These are phyloP conservation scores for Oryza longistaminata DNA, from an alignment of 176 grass and related monocot genomes.

Conservation along the genomic window DNA sequence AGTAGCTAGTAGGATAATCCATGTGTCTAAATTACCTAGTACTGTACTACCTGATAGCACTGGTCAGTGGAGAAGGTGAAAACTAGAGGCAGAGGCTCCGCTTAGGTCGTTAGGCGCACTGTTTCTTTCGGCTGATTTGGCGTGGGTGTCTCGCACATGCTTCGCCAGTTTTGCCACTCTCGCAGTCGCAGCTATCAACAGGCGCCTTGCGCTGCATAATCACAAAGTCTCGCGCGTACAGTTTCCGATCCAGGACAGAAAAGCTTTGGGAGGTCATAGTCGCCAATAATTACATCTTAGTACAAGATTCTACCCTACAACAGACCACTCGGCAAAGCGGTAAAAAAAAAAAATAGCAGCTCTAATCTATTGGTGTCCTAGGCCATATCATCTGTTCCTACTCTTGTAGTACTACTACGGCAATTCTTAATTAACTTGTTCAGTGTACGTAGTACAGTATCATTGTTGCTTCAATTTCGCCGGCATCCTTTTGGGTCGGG, in stretches of 20 bases:
- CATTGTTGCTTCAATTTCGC: no score
- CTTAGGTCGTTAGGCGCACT: conserved; percentile 21
- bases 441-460: no score
- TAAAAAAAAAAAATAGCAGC: not conserved
- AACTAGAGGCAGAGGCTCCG: not conserved
- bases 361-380: not conserved
- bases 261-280: conserved; percentile 11
- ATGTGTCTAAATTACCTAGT: not conserved
- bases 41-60: not conserved
- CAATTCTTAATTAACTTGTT: no score
- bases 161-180: not conserved
- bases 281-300: conserved; percentile 28
- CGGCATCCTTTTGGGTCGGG: conserved; percentile 10
- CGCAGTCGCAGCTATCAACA: not conserved
- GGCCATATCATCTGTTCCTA: no score
- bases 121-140: conserved; percentile 25
- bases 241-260: conserved; percentile 7
- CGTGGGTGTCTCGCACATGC: conserved; percentile 25
- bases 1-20: not conserved
- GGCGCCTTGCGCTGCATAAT: not conserved
- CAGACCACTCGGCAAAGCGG: not conserved
- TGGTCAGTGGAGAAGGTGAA: not conserved
- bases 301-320: not conserved
- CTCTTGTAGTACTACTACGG: no score
- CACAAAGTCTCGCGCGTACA: conserved; percentile 22